phyloP scores from a whole-genome alignment of 2,329 filamentous ascomycete species.

The Aspergillus sergii region DNA sequence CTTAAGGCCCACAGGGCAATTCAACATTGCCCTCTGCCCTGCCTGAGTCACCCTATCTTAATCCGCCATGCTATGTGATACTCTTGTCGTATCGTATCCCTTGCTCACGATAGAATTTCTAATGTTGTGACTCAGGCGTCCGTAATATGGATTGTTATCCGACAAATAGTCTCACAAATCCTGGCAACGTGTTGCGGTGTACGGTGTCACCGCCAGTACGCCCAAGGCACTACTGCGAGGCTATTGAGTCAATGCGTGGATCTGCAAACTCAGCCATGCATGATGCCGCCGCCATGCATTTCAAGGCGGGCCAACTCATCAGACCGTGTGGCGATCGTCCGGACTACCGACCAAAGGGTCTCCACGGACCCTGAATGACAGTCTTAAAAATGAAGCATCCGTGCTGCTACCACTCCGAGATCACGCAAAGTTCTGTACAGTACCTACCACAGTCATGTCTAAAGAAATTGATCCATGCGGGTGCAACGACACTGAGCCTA shows the following conservation, averaged over 20 bases:
- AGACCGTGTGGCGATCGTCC: neutral
- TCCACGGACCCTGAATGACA: neutral
- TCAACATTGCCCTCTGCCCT: neutral
- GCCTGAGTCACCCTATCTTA: neutral
- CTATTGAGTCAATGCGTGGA: slow-evolving; percentile 10
- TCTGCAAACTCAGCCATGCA: slow-evolving; percentile 6
- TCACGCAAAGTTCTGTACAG: neutral
- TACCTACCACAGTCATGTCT: neutral
- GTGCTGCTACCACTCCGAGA: neutral
- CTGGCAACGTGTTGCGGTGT: slow-evolving; percentile 8
- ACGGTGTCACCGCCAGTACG: slow-evolving; percentile 2
- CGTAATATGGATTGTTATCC: neutral
- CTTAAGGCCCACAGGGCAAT: neutral
- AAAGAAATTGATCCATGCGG: neutral
- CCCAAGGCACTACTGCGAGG: slow-evolving; percentile 10
- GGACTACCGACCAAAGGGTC: neutral
- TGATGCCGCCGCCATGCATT: neutral
- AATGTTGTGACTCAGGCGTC: neutral
- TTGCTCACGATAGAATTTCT: neutral
- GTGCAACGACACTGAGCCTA: neutral
- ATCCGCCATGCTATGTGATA: neutral
- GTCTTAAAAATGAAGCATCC: neutral
- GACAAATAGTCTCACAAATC: neutral
- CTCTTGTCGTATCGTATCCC: neutral
- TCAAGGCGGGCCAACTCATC: neutral